phyloP scores from a whole-genome alignment of 345 rosid species.

The Arabidopsis suecica region DNA sequence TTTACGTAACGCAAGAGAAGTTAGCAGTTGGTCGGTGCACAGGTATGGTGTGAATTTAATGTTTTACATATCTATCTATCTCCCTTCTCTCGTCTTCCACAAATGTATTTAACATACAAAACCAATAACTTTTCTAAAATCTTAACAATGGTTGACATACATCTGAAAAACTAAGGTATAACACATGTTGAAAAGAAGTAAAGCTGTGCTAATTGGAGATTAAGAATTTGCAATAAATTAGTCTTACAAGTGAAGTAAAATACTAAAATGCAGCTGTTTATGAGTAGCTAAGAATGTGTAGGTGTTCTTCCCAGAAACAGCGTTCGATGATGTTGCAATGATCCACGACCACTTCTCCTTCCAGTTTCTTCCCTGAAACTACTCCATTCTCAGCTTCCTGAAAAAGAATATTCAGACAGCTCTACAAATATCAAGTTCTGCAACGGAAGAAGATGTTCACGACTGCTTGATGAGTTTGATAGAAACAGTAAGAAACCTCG shows the following conservation, averaged over 20 bases:
- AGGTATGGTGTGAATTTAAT: constrained; percentile 41
- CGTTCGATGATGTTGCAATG: constrained; percentile 69
- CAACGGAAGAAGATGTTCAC: constrained; percentile 11
- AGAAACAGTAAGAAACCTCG: background rate
- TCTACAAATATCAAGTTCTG: constrained; percentile 17
- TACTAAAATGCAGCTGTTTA: constrained; percentile 14
- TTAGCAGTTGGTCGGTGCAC: constrained; percentile 32
- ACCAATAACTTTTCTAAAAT: background rate
- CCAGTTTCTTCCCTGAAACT: constrained; percentile 24
- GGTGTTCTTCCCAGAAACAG: constrained; percentile 68
- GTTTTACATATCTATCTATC: constrained; percentile 8
- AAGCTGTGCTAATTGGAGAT: background rate
- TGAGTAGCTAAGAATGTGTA: constrained; percentile 49
- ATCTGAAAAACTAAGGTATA: background rate
- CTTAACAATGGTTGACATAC: background rate
- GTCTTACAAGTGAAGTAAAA: constrained; percentile 24
- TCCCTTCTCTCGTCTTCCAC: background rate
- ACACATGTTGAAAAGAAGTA: background rate
- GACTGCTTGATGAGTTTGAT: background rate
- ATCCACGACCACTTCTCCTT: constrained; percentile 47
- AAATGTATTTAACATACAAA: background rate
- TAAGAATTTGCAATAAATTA: constrained; percentile 16
- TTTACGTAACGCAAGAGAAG: constrained; percentile 39
- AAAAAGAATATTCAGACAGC: constrained; percentile 35
- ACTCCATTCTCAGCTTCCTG: constrained; percentile 47